Percentiles rank a stretch among this genome's conserved stretches.
phyloP scores from a whole-genome alignment of 352 stramenopile genomes.

The Phytophthora pini region DNA sequence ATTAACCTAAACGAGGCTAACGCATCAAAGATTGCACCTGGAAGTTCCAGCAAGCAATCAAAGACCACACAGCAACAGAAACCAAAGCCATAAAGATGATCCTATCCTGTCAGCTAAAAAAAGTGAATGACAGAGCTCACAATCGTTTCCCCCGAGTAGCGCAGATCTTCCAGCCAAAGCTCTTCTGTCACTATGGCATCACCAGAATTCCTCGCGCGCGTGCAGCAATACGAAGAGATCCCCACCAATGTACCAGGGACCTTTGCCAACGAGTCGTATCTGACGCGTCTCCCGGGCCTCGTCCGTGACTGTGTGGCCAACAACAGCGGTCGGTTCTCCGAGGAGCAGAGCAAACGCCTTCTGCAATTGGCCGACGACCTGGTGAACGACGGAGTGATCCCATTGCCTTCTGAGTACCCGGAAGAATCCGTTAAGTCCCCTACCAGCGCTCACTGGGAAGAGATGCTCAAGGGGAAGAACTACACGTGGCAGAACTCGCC shows the following conservation, averaged over 20 bases:
- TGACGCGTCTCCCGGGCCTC: slow-evolving; percentile 59
- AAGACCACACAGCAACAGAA: too few relatives aligned
- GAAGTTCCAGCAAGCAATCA: too few relatives aligned
- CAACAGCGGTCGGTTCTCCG: slow-evolving; percentile 52
- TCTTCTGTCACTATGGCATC: slow-evolving; percentile 31
- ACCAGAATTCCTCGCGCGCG: slow-evolving; percentile 47
- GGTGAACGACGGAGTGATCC: slow-evolving; percentile 51
- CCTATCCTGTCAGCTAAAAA: neutral
- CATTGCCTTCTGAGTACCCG: slow-evolving; percentile 46
- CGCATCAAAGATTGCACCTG: neutral
- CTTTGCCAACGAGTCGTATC: slow-evolving; percentile 75
- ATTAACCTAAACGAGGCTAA: neutral
- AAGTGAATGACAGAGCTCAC: slow-evolving; percentile 13
- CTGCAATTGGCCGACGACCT: slow-evolving; percentile 56
- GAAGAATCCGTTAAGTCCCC: slow-evolving; percentile 44
- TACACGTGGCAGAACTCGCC: slow-evolving; percentile 78
- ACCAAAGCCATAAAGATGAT: too few relatives aligned
- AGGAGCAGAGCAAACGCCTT: slow-evolving; percentile 44
- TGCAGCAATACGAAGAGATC: slow-evolving; percentile 43
- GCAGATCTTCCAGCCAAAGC: neutral
- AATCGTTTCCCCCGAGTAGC: slow-evolving; percentile 7
- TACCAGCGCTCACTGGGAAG: slow-evolving; percentile 54
- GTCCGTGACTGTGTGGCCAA: slow-evolving; percentile 59
- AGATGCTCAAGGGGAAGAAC: slow-evolving; percentile 41
- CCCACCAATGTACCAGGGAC: slow-evolving; percentile 55